Percentiles rank a stretch among this genome's conserved stretches.
Evolutionary conservation across 805 yeast genomes (phyloP).

Genomic region (Saitoella complicata): DNA sequence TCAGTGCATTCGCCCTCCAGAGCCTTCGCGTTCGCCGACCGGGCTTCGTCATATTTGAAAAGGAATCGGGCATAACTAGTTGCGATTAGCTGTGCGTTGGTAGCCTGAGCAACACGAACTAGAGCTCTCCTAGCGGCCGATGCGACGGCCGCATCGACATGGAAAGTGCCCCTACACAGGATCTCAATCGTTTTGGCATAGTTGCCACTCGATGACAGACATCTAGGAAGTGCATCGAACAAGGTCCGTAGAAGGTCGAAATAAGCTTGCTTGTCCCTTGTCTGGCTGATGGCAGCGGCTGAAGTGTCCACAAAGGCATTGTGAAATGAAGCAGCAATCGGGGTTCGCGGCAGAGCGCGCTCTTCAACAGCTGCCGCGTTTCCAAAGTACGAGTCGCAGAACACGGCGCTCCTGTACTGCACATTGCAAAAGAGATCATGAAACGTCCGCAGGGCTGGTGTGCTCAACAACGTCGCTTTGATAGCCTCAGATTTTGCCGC

Average conservation of each 20-base stretch:
- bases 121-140: constrained; percentile 48
- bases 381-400: constrained; percentile 48
- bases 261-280: constrained; percentile 23
- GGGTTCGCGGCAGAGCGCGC: constrained; percentile 22
- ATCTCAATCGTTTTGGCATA: constrained; percentile 57
- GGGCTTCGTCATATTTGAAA: constrained; percentile 52
- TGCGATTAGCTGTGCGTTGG: constrained; percentile 35
- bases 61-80: constrained; percentile 66
- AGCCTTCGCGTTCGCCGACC: background rate
- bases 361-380: constrained; percentile 26
- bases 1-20: constrained; percentile 13
- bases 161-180: constrained; percentile 60
- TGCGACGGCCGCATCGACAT: constrained; percentile 45
- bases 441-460: constrained; percentile 16
- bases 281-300: constrained; percentile 14
- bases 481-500: background rate
- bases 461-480: constrained; percentile 1
- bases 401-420: constrained; percentile 36
- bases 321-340: constrained; percentile 21
- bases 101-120: constrained; percentile 52
- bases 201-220: constrained; percentile 34
- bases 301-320: constrained; percentile 18
- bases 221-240: constrained; percentile 62
- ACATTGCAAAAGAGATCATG: constrained; percentile 59
- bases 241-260: constrained; percentile 52